phyloP scores from a whole-genome alignment of 495 filamentous ascomycete genomes.

The Neurospora sp. region DNA sequence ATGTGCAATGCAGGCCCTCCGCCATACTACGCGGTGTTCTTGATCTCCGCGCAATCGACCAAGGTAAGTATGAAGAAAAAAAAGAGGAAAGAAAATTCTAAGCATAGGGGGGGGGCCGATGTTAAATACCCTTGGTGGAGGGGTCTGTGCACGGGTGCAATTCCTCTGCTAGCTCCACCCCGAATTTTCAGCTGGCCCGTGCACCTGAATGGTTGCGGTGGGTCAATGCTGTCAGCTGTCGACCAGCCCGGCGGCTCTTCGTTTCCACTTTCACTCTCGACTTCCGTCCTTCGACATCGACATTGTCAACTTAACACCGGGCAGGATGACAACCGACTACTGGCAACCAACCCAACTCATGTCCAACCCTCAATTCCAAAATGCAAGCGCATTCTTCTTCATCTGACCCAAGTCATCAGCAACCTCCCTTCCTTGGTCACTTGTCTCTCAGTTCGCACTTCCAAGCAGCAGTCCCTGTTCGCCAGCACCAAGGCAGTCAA shows the following conservation, averaged over 20 bases:
- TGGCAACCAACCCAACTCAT: not conserved
- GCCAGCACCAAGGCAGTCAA: not conserved
- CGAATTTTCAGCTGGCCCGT: not conserved
- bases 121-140: not conserved
- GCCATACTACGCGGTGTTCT: constrained; percentile 9
- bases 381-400: not conserved
- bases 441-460: not conserved
- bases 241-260: not conserved
- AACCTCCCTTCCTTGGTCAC: not conserved
- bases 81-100: constrained; percentile 8
- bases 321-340: not conserved
- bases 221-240: not conserved
- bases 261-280: not conserved
- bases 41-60: constrained; percentile 14
- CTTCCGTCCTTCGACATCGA: not conserved
- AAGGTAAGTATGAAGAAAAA: constrained; percentile 19
- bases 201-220: not conserved
- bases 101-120: not conserved
- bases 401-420: not conserved
- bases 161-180: not conserved
- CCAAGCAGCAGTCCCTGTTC: not conserved
- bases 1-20: constrained; percentile 17
- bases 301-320: not conserved
- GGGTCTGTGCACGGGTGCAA: constrained; percentile 10
- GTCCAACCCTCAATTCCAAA: not conserved